These are phyloP conservation scores for Phaeosphaeriaceae sp. DNA, from an alignment of 2,329 filamentous ascomycete species.

Conservation along the genomic window DNA sequence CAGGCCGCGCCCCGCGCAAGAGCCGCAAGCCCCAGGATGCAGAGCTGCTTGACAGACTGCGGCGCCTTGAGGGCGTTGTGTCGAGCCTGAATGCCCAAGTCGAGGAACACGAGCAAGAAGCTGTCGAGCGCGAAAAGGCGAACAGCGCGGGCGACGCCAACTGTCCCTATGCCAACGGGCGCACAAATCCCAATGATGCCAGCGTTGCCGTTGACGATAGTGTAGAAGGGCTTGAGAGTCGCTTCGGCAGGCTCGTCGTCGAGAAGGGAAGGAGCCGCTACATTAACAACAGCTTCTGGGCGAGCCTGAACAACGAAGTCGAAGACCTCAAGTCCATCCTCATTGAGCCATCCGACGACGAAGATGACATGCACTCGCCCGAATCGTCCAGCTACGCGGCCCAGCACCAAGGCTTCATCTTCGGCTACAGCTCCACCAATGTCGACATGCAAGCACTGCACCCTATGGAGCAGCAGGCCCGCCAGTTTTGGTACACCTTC, in stretches of 20 bases:
- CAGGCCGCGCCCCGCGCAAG: constrained; percentile 74
- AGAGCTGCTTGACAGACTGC: constrained; percentile 74
- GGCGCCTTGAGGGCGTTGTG: constrained; percentile 78
- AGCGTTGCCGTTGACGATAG: constrained; percentile 39
- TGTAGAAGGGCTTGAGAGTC: constrained; percentile 53
- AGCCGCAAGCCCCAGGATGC: constrained; percentile 72
- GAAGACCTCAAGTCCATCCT: constrained; percentile 69
- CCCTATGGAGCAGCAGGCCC: constrained; percentile 68
- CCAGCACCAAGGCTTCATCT: constrained; percentile 75
- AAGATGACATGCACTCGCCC: constrained; percentile 60
- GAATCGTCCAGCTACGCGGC: constrained; percentile 43
- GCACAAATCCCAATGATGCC: constrained; percentile 4
- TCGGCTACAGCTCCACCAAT: constrained; percentile 75
- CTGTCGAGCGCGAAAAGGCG: constrained; percentile 29
- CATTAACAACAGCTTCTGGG: constrained; percentile 79
- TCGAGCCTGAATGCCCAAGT: constrained; percentile 60
- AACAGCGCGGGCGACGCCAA: constrained; percentile 12
- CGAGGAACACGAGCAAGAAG: constrained; percentile 46
- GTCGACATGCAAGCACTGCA: constrained; percentile 71
- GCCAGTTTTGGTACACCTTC: constrained; percentile 73
- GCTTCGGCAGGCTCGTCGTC: constrained; percentile 73
- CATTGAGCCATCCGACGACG: constrained; percentile 67
- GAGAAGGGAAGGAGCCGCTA: constrained; percentile 75
- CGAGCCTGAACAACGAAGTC: constrained; percentile 76
- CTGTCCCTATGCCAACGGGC: constrained; percentile 10